Evolutionary conservation across 352 stramenopile species (phyloP), one percentile per base, ranked within the genome.

Genomic region (Phytophthora tubulina): DNA sequence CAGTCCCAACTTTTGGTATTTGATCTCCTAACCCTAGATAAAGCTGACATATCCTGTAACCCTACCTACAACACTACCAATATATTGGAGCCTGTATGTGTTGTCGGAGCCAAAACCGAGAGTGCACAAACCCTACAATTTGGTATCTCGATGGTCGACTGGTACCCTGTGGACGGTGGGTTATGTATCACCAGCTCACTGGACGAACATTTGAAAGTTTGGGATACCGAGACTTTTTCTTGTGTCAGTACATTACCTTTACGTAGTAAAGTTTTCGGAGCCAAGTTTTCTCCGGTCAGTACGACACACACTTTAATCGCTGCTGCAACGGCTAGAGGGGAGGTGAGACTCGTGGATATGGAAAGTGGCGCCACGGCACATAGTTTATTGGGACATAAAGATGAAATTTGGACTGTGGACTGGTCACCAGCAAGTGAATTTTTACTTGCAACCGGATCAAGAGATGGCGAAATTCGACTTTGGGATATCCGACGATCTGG

Each of bases 401-500:
- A 94, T 35, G 84, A 91, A 61, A 62, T 97, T 30, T 94, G 81
- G 79, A 82, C 85, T 11, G 64, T 96, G 21, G 84, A 88, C 17
- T 97, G 91, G 91, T 91, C 89, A 2, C 75, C 67, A 0, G 60
- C 35, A 15, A 88, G 86, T 64, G 90, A 97, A 68, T 96, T 89
- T 70, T 49, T 95, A 9, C 67, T 97, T 17, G 69, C 74, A 3
- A 88, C 87, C 0, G 91, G 84, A 13, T 79, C 78, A 10, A 71
- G 80, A 69, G 76, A 88, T 61, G 86, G 84, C 30, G 81, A 91
- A 54, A 82, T 96, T 41, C 84, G 90, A 15, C 57, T 97, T 31
- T 97, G 91, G 91, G 91, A 97, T 65, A 93, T 97, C 46, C 88
- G 91, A 49, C 81, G 86, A 46, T 96, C 90, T 0, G 91, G 91